A percentile compares a stretch with the other conserved stretches of the same genome.
Evolutionary conservation across 352 stramenopile species (phyloP).

Genomic region (Halophytophthora batemanensis): DNA sequence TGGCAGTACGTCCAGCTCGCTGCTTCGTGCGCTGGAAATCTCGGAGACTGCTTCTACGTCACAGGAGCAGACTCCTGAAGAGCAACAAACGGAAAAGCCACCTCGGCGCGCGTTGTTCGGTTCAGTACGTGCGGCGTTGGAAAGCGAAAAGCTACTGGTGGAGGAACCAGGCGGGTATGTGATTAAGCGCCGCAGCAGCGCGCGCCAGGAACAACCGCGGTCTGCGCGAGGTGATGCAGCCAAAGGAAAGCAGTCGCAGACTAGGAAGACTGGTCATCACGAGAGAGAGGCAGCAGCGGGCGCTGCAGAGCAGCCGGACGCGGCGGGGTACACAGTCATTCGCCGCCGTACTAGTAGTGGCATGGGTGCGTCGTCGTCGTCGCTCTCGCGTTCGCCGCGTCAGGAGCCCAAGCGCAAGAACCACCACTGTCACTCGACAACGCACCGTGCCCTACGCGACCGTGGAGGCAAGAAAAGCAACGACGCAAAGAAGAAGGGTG

Average conservation of each 20-base stretch:
- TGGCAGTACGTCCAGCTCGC: not conserved
- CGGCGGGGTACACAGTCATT: conserved; percentile 57
- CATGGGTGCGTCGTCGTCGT: conserved; percentile 8
- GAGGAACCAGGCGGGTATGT: conserved; percentile 37
- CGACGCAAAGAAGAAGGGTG: no score
- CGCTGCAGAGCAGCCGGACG: conserved; percentile 25
- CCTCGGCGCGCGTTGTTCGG: conserved; percentile 30
- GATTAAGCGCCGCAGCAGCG: conserved; percentile 25
- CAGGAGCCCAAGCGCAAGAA: conserved; percentile 3
- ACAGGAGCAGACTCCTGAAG: not conserved
- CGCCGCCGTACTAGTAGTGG: conserved; percentile 33
- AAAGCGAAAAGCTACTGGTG: conserved; percentile 30
- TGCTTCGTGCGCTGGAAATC: no score
- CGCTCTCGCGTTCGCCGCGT: not conserved
- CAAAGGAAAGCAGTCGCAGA: conserved; percentile 13
- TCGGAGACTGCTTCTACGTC: not conserved
- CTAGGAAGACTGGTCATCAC: no score
- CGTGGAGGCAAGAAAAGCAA: conserved; percentile 1
- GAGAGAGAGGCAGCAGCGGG: conserved; percentile 5
- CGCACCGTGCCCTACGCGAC: no score
- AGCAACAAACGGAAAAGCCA: not conserved
- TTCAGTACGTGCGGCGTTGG: conserved; percentile 43
- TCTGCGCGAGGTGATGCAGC: conserved; percentile 1
- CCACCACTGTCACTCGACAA: not conserved
- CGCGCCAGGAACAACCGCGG: conserved; percentile 10